Evolutionary conservation across 2,329 filamentous ascomycete species (phyloP).

Genomic region (Setomelanomma holmii): DNA sequence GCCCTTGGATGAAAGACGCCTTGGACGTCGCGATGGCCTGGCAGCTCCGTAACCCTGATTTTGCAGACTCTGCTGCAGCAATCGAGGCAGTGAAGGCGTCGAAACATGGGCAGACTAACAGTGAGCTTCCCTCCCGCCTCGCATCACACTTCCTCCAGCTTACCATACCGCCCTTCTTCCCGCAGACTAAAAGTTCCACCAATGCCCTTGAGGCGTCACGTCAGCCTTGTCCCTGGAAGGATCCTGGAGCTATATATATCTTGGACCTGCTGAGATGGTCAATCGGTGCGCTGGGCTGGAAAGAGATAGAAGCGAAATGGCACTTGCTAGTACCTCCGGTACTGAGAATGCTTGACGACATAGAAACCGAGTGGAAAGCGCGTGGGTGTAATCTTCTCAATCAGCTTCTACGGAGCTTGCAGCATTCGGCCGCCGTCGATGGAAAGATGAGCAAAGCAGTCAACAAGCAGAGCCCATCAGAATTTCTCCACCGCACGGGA

Average conservation of each 20-base stretch:
- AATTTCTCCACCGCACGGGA: constrained; percentile 60
- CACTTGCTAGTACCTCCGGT: constrained; percentile 73
- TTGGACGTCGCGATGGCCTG: constrained; percentile 83
- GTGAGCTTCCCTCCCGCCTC: constrained; percentile 59
- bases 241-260: constrained; percentile 55
- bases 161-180: constrained; percentile 73
- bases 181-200: constrained; percentile 38
- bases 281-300: constrained; percentile 59
- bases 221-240: constrained; percentile 67
- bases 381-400: constrained; percentile 64
- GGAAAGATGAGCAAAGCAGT: constrained; percentile 27
- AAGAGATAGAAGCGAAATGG: constrained; percentile 65
- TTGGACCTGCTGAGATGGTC: constrained; percentile 69
- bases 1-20: constrained; percentile 83
- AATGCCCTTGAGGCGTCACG: constrained; percentile 64
- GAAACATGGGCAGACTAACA: constrained; percentile 54
- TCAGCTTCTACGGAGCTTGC: constrained; percentile 59
- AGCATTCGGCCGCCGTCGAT: not conserved
- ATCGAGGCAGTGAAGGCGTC: constrained; percentile 54
- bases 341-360: constrained; percentile 72
- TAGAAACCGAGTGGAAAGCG: constrained; percentile 59
- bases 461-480: constrained; percentile 48
- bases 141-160: constrained; percentile 65
- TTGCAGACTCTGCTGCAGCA: constrained; percentile 61
- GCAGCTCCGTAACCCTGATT: constrained; percentile 82